A percentile compares a stretch with the other conserved stretches of the same genome.
These are phyloP conservation scores for Paraphaeosphaeria minitans DNA, from an alignment of 2,329 filamentous ascomycete species.

Conservation along the genomic window DNA sequence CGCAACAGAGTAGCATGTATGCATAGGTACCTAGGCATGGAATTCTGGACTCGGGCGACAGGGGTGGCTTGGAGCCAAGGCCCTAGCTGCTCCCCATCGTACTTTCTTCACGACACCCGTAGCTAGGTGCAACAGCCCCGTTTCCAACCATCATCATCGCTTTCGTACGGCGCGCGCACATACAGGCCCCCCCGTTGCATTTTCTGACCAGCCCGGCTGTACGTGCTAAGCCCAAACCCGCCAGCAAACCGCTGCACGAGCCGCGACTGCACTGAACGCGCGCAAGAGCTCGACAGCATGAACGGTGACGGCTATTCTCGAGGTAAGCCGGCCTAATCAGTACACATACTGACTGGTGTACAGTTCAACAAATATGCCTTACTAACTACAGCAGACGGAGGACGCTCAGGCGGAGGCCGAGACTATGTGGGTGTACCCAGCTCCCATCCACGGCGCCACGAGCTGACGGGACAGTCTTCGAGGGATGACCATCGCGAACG, in stretches of 20 bases:
- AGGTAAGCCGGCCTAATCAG: constrained; percentile 60
- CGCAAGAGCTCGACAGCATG: constrained; percentile 59
- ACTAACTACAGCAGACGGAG: constrained; percentile 46
- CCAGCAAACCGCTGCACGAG: constrained; percentile 7
- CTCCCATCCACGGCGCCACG: constrained; percentile 18
- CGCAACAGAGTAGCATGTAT: neutral
- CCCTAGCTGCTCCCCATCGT: constrained; percentile 4
- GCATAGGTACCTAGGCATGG: no score
- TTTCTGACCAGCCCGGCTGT: neutral
- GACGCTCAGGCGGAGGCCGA: constrained; percentile 43
- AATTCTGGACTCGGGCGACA: neutral
- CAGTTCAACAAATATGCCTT: constrained; percentile 28
- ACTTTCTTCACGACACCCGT: constrained; percentile 9
- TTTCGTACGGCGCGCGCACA: constrained; percentile 1
- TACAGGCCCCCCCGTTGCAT: neutral
- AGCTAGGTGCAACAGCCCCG: neutral
- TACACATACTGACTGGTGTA: constrained; percentile 45
- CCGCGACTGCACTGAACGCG: constrained; percentile 17
- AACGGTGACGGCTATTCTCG: constrained; percentile 85
- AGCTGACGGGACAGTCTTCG: constrained; percentile 39
- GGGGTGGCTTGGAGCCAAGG: constrained; percentile 4
- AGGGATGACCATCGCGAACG: constrained; percentile 35
- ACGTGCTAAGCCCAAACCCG: constrained; percentile 2
- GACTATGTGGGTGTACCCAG: constrained; percentile 44
- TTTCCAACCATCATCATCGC: constrained; percentile 1